Percentiles rank a stretch among this genome's conserved stretches.
phyloP scores from a whole-genome alignment of 2,329 filamentous ascomycete genomes.

The Aschersonia sp. region DNA sequence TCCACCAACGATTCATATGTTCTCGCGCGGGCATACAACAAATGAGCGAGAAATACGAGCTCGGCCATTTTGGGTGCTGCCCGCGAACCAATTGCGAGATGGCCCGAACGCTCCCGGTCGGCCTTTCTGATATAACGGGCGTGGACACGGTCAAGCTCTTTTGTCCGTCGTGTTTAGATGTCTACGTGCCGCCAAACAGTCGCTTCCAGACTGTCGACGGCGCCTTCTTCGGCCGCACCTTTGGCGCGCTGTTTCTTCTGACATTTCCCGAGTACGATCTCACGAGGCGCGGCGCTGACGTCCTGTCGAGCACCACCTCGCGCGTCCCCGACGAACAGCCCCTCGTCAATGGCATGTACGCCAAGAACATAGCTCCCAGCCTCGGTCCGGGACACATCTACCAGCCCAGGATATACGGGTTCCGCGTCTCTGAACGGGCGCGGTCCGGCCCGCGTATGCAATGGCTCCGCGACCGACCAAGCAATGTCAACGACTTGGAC shows the following conservation, averaged over 20 bases:
- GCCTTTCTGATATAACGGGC: slow-evolving; percentile 84
- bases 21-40: slow-evolving; percentile 92
- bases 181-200: slow-evolving; percentile 94
- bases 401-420: slow-evolving; percentile 92
- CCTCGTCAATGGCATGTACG: slow-evolving; percentile 73
- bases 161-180: slow-evolving; percentile 89
- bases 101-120: slow-evolving; percentile 82
- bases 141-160: slow-evolving; percentile 98
- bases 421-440: slow-evolving; percentile 81
- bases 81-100: slow-evolving; percentile 89
- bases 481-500: slow-evolving; percentile 68
- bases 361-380: slow-evolving; percentile 76
- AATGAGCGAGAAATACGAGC: slow-evolving; percentile 98
- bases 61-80: slow-evolving; percentile 89
- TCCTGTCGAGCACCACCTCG: slow-evolving; percentile 26
- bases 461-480: slow-evolving; percentile 79
- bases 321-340: slow-evolving; percentile 26
- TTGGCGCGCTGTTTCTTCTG: slow-evolving; percentile 93
- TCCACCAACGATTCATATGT: slow-evolving; percentile 97
- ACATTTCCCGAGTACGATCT: slow-evolving; percentile 95
- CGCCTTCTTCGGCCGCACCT: slow-evolving; percentile 95
- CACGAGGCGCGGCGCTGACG: slow-evolving; percentile 51
- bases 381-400: slow-evolving; percentile 75
- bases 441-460: slow-evolving; percentile 90
- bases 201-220: slow-evolving; percentile 95